Evolutionary conservation across 345 rosid genomes (phyloP).

Genomic region (Cochlearia excelsa): DNA sequence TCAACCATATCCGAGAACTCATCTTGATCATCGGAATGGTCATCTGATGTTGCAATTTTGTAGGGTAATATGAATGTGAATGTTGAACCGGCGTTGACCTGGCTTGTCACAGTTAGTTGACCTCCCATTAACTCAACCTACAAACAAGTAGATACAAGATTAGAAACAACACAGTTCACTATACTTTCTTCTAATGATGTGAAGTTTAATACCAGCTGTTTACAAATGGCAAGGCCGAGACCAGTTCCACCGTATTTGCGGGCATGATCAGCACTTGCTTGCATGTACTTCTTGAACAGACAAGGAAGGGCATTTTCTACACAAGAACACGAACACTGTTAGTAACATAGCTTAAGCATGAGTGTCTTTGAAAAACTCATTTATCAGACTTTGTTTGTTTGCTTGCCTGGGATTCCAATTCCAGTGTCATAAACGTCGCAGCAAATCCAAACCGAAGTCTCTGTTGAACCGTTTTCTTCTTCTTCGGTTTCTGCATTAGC

Average conservation of each 20-base stretch:
- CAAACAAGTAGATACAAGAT: constrained; percentile 9
- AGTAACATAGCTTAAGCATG: background rate
- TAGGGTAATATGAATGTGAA: constrained; percentile 87
- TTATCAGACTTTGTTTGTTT: background rate
- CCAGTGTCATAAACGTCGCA: constrained; percentile 94
- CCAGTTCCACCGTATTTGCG: constrained; percentile 99
- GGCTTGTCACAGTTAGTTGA: constrained; percentile 77
- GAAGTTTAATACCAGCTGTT: constrained; percentile 65
- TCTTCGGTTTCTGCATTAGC: constrained; percentile 37
- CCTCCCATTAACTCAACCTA: constrained; percentile 99
- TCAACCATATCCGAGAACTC: constrained; percentile 70
- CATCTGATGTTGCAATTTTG: constrained; percentile 54
- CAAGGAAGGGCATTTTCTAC: constrained; percentile 88
- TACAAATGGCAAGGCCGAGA: constrained; percentile 94
- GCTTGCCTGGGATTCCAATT: constrained; percentile 91
- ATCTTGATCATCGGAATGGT: constrained; percentile 71
- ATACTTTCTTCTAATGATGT: background rate
- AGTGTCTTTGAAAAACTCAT: constrained; percentile 1
- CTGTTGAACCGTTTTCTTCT: constrained; percentile 35
- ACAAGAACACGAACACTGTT: background rate
- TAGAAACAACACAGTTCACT: background rate
- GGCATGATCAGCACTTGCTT: constrained; percentile 90
- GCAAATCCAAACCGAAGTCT: constrained; percentile 73
- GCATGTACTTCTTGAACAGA: constrained; percentile 86
- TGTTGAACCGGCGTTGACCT: constrained; percentile 73